Base-by-base conservation (phyloP, 2,329 filamentous ascomycete species). In the Pseudogymnoascus sp. region DNA sequence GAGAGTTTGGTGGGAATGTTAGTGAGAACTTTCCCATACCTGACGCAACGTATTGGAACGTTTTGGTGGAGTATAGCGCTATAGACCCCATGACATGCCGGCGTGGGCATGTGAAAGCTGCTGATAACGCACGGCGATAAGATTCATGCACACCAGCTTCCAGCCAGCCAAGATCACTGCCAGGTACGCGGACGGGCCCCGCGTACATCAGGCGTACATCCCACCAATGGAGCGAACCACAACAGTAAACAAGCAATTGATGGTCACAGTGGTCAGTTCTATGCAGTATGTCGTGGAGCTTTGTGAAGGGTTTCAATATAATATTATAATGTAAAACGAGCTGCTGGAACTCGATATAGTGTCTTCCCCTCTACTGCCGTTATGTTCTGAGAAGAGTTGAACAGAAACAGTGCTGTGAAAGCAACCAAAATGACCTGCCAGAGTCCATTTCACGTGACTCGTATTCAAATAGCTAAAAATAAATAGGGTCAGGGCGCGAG, bases 21-120 rank as follows among this genome's bases (percentile, higher is more conserved):
- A 56, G 50, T 56, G 50, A 56, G 50, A 56, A 56, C 50, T 56
- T 56, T 56, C 50, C 50, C 50, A 56, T 35, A 35, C 50, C 50
- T 56, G 50, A 56, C 50, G 50, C 50, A 56, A 56, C 26, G 50
- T 53, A 56, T 56, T 33, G 26, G 50, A 56, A 33, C 26, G 7
- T 56, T 56, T 56, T 31, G 50, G 17, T 33, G 26, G 46, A 56
- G 26, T 56, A 33, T 13, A 33, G 50, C 50, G 50, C 15, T 56
- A 56, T n/a, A 56, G 26, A 21, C 50, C 50, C 50, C 50, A 56
- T 56, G 50, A 56, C 50, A 56, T 56, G 7, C 26, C 50, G 17
- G 9, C 29, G 10, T 56, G 35, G 50, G 26, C 50, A 56, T 56
- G 50, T 56, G 50, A 56, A 56, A 56, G 50, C 50, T 56, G 50